A percentile compares a stretch with the other conserved stretches of the same genome.
Evolutionary conservation across 257 asterid species (phyloP).

Genomic region (Primulina eburnea): DNA sequence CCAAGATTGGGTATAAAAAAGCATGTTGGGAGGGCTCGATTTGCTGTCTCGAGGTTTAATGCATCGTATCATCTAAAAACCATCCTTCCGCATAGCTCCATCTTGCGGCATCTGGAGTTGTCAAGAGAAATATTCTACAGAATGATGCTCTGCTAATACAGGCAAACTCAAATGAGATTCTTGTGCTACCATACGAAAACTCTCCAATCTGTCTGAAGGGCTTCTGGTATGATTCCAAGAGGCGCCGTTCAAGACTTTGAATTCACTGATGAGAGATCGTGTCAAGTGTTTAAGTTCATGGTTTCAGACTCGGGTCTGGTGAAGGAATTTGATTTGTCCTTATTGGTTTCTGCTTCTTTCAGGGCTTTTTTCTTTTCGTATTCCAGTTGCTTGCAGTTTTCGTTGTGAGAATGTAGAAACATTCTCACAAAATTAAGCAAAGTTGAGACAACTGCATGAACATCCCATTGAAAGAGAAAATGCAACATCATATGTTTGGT

Average conservation of each 20-base stretch:
- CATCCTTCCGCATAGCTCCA: not conserved
- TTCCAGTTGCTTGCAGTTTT: slow-evolving; percentile 69
- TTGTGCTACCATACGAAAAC: not conserved
- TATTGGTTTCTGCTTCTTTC: slow-evolving; percentile 50
- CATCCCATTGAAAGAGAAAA: too few relatives aligned
- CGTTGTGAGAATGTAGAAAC: slow-evolving; percentile 63
- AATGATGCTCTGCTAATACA: not conserved
- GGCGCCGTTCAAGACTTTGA: not conserved
- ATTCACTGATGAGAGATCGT: slow-evolving; percentile 22
- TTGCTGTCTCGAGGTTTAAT: not conserved
- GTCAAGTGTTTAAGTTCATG: slow-evolving; percentile 23
- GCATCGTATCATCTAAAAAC: not conserved
- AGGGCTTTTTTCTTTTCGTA: slow-evolving; percentile 65
- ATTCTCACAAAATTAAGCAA: slow-evolving; percentile 67
- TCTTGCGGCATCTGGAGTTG: not conserved
- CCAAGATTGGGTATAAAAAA: not conserved
- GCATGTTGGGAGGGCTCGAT: not conserved
- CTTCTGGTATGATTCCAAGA: not conserved
- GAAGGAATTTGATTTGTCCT: slow-evolving; percentile 28
- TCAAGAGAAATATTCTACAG: too few relatives aligned
- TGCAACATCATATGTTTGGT: too few relatives aligned
- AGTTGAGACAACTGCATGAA: slow-evolving; percentile 64
- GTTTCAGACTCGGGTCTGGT: slow-evolving; percentile 25
- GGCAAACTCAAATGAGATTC: not conserved
- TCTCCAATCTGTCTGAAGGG: not conserved